phyloP scores from a whole-genome alignment of 192 early-diverging fungal genomes.

The Rhizophagus clarus region DNA sequence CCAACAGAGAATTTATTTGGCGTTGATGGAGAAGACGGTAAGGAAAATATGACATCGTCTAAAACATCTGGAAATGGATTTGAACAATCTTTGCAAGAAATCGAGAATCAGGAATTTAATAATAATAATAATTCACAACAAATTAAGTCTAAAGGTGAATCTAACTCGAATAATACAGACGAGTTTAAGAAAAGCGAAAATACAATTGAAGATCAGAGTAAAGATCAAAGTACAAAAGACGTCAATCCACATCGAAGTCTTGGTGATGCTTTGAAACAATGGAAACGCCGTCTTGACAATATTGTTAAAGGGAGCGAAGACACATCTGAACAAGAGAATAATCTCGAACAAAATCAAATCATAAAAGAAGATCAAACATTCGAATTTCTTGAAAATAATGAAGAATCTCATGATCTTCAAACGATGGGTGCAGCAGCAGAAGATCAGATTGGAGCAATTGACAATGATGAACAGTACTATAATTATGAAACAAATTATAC shows the following conservation, averaged over 20 bases:
- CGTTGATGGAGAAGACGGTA: conserved; percentile 65
- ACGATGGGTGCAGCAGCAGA: conserved; percentile 71
- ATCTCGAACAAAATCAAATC: conserved; percentile 48
- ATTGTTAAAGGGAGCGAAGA: conserved; percentile 49
- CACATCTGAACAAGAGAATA: conserved; percentile 36
- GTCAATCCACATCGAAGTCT: conserved; percentile 87
- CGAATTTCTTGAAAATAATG: conserved; percentile 80
- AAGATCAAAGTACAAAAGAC: conserved; percentile 45
- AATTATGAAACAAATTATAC: conserved; percentile 42
- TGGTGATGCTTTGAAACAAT: conserved; percentile 92
- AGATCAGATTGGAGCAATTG: conserved; percentile 70
- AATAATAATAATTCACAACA: neutral
- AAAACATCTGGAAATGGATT: neutral
- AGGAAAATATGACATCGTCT: conserved; percentile 39
- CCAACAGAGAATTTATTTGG: conserved; percentile 65
- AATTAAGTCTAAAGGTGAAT: conserved; percentile 39
- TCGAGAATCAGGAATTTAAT: neutral
- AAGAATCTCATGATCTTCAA: conserved; percentile 72
- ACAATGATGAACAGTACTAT: conserved; percentile 58
- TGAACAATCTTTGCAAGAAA: neutral
- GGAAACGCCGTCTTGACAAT: conserved; percentile 83
- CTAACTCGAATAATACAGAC: conserved; percentile 45
- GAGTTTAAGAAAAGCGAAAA: conserved; percentile 41
- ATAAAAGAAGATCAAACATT: conserved; percentile 62
- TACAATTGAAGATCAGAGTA: conserved; percentile 44